Conservation (phyloP, 2,329 filamentous ascomycete genomes). For the Exophiala phaeomuriformis region DNA sequence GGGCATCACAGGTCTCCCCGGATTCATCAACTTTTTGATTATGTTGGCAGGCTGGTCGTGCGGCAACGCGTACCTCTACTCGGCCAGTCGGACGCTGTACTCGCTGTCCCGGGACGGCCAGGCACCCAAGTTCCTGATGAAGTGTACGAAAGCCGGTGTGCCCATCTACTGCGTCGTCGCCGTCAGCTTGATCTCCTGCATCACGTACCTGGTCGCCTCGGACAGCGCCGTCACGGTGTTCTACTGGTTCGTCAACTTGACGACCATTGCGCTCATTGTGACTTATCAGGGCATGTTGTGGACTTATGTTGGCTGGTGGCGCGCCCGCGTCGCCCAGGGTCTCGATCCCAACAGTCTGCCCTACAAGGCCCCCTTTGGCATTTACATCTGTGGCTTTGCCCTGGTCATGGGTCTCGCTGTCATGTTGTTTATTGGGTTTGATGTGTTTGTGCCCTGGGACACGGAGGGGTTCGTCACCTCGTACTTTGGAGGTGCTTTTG, state of each 20-base stretch:
- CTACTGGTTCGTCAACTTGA: slow-evolving; percentile 61
- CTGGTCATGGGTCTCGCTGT: slow-evolving; percentile 47
- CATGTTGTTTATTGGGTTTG: slow-evolving; percentile 61
- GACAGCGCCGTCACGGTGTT: slow-evolving; percentile 58
- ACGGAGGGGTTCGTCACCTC: slow-evolving; percentile 45
- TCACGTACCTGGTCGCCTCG: slow-evolving; percentile 65
- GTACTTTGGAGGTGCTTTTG: slow-evolving; percentile 43
- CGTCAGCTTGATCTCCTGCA: slow-evolving; percentile 57
- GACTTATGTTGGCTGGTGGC: slow-evolving; percentile 64
- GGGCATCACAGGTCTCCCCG: slow-evolving; percentile 54
- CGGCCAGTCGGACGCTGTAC: slow-evolving; percentile 46
- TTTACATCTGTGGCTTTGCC: slow-evolving; percentile 61
- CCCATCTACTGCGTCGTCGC: slow-evolving; percentile 57
- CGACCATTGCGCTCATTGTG: slow-evolving; percentile 42
- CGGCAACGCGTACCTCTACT: slow-evolving; percentile 59
- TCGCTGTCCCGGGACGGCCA: slow-evolving; percentile 42
- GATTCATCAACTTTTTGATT: slow-evolving; percentile 67
- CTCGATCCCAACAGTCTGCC: slow-evolving; percentile 60
- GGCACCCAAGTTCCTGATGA: slow-evolving; percentile 49
- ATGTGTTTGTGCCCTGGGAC: slow-evolving; percentile 36
- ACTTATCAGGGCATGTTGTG: slow-evolving; percentile 61
- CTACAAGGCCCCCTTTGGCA: slow-evolving; percentile 61
- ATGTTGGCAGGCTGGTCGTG: slow-evolving; percentile 64
- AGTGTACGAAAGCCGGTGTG: slow-evolving; percentile 55
- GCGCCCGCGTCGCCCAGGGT: slow-evolving; percentile 61